A percentile compares a stretch with the other conserved stretches of the same genome.
Conservation (phyloP, 1,284 basidiomycete species). For the Quambalaria eucalypti region DNA sequence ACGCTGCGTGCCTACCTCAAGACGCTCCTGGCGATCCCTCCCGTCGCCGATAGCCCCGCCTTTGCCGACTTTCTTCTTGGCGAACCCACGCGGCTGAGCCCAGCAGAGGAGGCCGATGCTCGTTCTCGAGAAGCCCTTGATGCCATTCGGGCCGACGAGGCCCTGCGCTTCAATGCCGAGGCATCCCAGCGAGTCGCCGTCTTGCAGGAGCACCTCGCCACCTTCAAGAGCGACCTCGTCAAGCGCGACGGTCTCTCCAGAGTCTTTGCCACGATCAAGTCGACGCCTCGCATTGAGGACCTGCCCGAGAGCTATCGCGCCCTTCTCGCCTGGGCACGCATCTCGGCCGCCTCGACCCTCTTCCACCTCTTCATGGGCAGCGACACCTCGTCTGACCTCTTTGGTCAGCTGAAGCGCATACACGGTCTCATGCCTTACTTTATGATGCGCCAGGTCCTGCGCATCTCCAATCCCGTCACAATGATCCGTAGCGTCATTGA, state of each 20-base stretch:
- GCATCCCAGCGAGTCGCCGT: slow-evolving; percentile 76
- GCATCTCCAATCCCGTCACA: slow-evolving; percentile 86
- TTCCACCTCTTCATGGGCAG: slow-evolving; percentile 90
- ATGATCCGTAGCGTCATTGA: slow-evolving; percentile 91
- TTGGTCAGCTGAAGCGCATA: slow-evolving; percentile 77
- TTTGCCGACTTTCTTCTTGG: slow-evolving; percentile 77
- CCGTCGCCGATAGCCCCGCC: slow-evolving; percentile 72
- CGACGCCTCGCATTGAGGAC: slow-evolving; percentile 66
- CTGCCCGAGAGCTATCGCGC: slow-evolving; percentile 78
- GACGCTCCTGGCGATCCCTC: slow-evolving; percentile 60
- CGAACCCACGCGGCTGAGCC: slow-evolving; percentile 62
- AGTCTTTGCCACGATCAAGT: slow-evolving; percentile 78
- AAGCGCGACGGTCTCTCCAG: slow-evolving; percentile 69
- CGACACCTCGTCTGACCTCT: slow-evolving; percentile 81
- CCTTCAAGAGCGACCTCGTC: slow-evolving; percentile 76
- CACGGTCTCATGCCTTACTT: slow-evolving; percentile 98
- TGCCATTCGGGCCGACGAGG: slow-evolving; percentile 74
- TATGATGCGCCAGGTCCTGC: slow-evolving; percentile 80
- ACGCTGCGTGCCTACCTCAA: slow-evolving; percentile 88
- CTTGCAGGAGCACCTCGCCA: slow-evolving; percentile 71
- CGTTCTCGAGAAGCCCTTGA: slow-evolving; percentile 77
- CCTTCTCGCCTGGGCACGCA: slow-evolving; percentile 89
- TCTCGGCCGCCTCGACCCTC: slow-evolving; percentile 75
- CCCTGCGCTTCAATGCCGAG: slow-evolving; percentile 74
- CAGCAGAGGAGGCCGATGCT: slow-evolving; percentile 71